Percentiles rank a stretch among this genome's conserved stretches.
Evolutionary conservation across 106 monocot genomes (phyloP).

Genomic region (Narthecium ossifragum): DNA sequence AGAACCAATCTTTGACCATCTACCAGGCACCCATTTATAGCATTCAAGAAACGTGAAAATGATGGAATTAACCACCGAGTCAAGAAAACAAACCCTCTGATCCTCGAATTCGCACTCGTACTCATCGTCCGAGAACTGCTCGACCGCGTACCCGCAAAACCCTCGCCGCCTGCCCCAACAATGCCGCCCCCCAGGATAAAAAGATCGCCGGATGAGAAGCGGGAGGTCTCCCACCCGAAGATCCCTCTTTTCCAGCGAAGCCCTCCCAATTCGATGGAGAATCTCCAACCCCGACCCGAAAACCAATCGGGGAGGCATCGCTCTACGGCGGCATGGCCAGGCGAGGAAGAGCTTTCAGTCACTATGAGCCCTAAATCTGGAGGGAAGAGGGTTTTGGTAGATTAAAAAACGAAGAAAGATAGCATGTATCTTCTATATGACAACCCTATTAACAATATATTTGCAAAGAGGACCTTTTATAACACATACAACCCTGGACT

Average conservation of each 20-base stretch:
- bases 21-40: no score
- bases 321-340: slow-evolving; percentile 16
- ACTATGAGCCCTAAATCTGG: no score
- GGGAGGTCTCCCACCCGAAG: background rate
- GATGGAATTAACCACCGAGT: no score
- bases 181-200: slow-evolving; percentile 11
- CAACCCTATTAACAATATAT: no score
- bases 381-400: no score
- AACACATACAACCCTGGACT: no score
- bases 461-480: no score
- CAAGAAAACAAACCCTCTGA: slow-evolving; percentile 45
- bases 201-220: slow-evolving; percentile 1
- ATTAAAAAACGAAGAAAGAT: no score
- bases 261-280: slow-evolving; percentile 2
- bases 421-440: no score
- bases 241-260: background rate
- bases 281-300: slow-evolving; percentile 3
- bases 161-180: slow-evolving; percentile 5
- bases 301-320: slow-evolving; percentile 13
- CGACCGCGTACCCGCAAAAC: slow-evolving; percentile 60
- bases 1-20: no score
- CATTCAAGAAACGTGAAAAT: no score
- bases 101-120: slow-evolving; percentile 94
- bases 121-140: slow-evolving; percentile 98
- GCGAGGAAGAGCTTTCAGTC: no score